phyloP scores from a whole-genome alignment of 495 filamentous ascomycete species.

The Trichocladium uniseriatum region DNA sequence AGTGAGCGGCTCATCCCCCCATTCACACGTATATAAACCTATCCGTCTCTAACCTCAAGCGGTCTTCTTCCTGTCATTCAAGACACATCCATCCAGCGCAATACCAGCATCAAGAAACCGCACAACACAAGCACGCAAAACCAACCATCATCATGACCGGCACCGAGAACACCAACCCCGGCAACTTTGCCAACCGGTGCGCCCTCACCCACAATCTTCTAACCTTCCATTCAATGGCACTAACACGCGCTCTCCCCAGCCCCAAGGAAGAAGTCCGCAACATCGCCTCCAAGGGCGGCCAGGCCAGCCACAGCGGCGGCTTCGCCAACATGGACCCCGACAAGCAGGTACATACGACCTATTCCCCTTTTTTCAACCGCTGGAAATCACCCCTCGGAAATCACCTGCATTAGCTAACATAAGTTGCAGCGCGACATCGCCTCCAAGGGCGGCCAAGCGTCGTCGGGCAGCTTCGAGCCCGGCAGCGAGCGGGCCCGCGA shows the following conservation, averaged over 20 bases:
- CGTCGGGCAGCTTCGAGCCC: slow-evolving; percentile 10
- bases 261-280: slow-evolving; percentile 49
- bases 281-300: slow-evolving; percentile 46
- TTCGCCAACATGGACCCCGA: slow-evolving; percentile 14
- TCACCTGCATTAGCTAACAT: too few species aligned
- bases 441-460: slow-evolving; percentile 40
- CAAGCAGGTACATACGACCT: neutral
- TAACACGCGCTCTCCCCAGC: neutral
- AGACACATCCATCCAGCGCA: too few species aligned
- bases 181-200: slow-evolving; percentile 53
- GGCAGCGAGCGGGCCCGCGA: slow-evolving; percentile 7
- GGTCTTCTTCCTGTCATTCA: neutral
- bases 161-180: slow-evolving; percentile 43
- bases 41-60: neutral
- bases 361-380: too few species aligned
- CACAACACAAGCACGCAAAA: neutral
- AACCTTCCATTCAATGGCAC: neutral
- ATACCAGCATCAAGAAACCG: neutral
- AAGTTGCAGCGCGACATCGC: slow-evolving; percentile 41
- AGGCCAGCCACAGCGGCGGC: slow-evolving; percentile 27
- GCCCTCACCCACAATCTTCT: neutral
- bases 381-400: too few species aligned
- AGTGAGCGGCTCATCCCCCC: too few species aligned
- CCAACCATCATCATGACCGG: slow-evolving; percentile 4
- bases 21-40: neutral